phyloP scores from a whole-genome alignment of 129 eudicot genomes.

The Lactuca saligna region DNA sequence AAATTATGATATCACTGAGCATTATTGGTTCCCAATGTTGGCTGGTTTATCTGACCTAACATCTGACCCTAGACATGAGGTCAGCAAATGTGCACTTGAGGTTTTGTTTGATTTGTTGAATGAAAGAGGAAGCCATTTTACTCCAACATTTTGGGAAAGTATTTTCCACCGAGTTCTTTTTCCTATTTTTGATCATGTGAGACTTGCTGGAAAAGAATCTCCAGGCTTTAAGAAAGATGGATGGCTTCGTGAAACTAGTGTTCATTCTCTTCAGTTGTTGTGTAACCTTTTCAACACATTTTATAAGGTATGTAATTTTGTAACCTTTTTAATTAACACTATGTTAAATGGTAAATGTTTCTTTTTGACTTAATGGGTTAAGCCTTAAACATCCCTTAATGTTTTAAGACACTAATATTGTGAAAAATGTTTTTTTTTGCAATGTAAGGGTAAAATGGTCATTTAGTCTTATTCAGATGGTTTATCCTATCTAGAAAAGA shows the following conservation, averaged over 20 bases:
- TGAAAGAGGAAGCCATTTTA: constrained; percentile 86
- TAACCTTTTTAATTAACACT: neutral
- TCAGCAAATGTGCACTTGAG: constrained; percentile 94
- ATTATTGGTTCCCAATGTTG: constrained; percentile 97
- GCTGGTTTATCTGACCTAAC: constrained; percentile 96
- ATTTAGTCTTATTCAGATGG: too few species aligned
- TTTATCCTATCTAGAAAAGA: too few species aligned
- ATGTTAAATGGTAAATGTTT: too few species aligned
- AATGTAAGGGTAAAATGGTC: too few species aligned
- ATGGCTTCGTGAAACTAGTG: constrained; percentile 75
- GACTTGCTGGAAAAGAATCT: constrained; percentile 70
- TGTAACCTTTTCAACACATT: constrained; percentile 87
- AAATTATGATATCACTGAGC: constrained; percentile 73
- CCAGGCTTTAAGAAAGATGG: constrained; percentile 51
- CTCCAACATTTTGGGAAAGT: constrained; percentile 85
- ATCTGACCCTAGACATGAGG: constrained; percentile 79
- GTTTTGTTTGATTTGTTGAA: constrained; percentile 90
- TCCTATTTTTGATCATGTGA: constrained; percentile 89
- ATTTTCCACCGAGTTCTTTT: constrained; percentile 79
- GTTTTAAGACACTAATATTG: too few species aligned
- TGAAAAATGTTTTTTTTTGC: too few species aligned
- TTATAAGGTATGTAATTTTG: constrained; percentile 61
- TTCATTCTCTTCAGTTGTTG: constrained; percentile 82
- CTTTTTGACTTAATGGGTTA: too few species aligned
- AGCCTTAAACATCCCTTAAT: too few species aligned